These are phyloP conservation scores for Vitis hybrid DNA, from an alignment of 177 flowering plant species.

Conservation along the genomic window DNA sequence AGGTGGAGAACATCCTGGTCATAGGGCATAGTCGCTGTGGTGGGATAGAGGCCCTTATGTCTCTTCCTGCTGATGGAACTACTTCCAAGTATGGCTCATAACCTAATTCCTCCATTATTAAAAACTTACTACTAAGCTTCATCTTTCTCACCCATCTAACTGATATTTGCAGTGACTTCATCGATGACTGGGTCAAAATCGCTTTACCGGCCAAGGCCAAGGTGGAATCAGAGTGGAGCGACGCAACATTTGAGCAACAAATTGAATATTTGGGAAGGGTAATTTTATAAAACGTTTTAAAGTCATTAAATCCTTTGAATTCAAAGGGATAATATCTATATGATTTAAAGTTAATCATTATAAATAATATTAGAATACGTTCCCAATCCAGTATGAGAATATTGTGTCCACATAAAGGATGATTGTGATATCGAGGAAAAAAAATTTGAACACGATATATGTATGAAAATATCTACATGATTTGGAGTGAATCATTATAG, in stretches of 20 bases:
- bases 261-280: not conserved
- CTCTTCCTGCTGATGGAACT: not conserved
- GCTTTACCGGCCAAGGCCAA: constrained; percentile 10
- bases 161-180: no score
- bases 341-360: no score
- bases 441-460: not conserved
- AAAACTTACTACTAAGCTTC: not conserved
- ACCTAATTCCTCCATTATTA: not conserved
- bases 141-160: not conserved
- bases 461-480: not conserved
- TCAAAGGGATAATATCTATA: no score
- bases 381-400: no score
- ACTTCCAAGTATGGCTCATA: not conserved
- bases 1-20: constrained; percentile 4
- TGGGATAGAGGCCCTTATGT: not conserved
- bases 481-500: no score
- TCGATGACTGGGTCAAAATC: constrained; percentile 16
- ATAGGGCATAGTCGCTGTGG: constrained; percentile 8
- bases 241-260: not conserved
- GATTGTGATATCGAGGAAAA: no score
- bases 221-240: not conserved
- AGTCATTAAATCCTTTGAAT: no score
- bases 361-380: no score
- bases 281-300: no score
- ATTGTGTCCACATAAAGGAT: not conserved